Evolutionary conservation across 2,329 filamentous ascomycete species (phyloP), one percentile per base, ranked within the genome.

Genomic region (Cladosporium velox): DNA sequence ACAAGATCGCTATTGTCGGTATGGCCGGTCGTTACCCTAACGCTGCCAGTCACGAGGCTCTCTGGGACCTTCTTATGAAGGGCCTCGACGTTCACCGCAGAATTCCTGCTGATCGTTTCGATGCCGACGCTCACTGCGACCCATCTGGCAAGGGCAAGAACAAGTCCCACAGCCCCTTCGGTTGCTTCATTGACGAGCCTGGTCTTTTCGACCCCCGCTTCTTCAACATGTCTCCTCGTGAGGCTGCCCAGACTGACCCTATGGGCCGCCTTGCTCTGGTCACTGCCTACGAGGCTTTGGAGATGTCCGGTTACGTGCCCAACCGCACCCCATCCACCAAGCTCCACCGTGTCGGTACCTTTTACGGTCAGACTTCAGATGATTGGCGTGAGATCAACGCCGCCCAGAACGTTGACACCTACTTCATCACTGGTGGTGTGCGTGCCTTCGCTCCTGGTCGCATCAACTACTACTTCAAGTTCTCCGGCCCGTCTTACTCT

Each of bases 201-300:
- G 90, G 90, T 65, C 82, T 90, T 58, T 94, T 94, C 73, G 91
- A 94, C 72, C 88, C 90, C n/a, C 84, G 89, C 0, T 93, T 94
- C 79, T 94, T 94, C 85, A 92, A 92, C 78, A 93, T 94, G 88
- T 93, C 90, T 41, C 90, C 91, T 6, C 87, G 90, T 71, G 91
- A 94, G 78, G 91, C 91, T 32, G 86, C 87, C 61, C 90, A 93
- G 74, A 92, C 90, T 1, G 91, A 94, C 75, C 91, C 91, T 0
- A 92, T 92, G 85, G 91, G 92, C 76, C 86, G 91, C 71, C 83
- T 93, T 70, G 89, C 90, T 3, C 80, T 95, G 26, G 86, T 89
- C 10, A 92, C 91, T 2, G 90, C 90, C 0, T 94, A 92, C 72
- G 91, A 94, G 74, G 91, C 91, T 0, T 82, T 95, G 58, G 91